Evolutionary conservation across 2,329 filamentous ascomycete species (phyloP).

Genomic region (Cytospora piceae): DNA sequence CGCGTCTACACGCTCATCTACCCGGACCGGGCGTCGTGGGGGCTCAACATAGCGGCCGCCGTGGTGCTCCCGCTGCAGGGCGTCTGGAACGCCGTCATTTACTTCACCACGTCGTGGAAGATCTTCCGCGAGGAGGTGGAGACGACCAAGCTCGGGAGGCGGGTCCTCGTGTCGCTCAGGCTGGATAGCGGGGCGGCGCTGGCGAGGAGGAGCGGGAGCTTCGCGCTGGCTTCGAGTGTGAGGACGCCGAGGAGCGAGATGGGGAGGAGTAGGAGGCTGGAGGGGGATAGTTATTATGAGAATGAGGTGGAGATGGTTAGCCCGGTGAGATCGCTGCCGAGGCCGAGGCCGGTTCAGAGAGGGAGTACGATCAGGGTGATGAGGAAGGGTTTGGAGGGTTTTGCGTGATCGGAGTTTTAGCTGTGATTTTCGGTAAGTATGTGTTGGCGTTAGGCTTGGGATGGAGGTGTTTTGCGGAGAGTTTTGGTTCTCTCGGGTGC

Average conservation of each 20-base stretch:
- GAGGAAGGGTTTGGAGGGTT: slow-evolving; percentile 15
- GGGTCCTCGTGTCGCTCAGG: slow-evolving; percentile 9
- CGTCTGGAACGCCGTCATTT: slow-evolving; percentile 80
- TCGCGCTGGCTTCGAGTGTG: slow-evolving; percentile 20
- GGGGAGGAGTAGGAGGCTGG: slow-evolving; percentile 25
- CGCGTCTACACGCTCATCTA: slow-evolving; percentile 69
- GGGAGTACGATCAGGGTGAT: slow-evolving; percentile 26
- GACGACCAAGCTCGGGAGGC: slow-evolving; percentile 5
- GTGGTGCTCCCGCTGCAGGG: slow-evolving; percentile 78
- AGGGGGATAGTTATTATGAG: slow-evolving; percentile 17
- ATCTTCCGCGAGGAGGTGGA: slow-evolving; percentile 38
- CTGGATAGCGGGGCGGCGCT: slow-evolving; percentile 10
- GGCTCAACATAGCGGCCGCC: slow-evolving; percentile 69
- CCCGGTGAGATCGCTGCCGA: slow-evolving; percentile 7
- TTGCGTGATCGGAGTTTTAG: slow-evolving; percentile 6
- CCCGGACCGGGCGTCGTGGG: slow-evolving; percentile 59
- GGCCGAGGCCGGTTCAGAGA: slow-evolving; percentile 13
- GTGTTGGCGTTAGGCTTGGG: background rate
- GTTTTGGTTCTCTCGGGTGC: background rate
- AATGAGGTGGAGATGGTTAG: slow-evolving; percentile 25
- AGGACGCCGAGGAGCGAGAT: slow-evolving; percentile 27
- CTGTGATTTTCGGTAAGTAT: background rate
- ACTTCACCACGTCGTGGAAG: slow-evolving; percentile 65
- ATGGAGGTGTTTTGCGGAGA: background rate
- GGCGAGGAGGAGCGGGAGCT: slow-evolving; percentile 22